Conservation (phyloP, 1,284 basidiomycete species). For the Somion occarium region DNA sequence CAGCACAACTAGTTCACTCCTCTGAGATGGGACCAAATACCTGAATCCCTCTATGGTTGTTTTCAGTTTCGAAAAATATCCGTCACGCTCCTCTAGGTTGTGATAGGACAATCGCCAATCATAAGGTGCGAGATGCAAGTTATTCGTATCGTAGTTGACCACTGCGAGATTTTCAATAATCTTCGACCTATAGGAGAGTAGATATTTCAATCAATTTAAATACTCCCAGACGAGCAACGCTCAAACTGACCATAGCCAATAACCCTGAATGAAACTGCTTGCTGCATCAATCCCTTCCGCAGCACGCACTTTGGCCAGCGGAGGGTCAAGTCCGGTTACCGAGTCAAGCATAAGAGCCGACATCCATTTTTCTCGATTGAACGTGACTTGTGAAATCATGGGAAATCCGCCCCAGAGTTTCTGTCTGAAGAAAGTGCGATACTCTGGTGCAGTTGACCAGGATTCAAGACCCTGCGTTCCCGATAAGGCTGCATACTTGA, state of each 20-base stretch:
- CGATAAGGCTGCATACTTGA: neutral
- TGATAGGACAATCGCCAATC: conserved; percentile 91
- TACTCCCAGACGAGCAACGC: neutral
- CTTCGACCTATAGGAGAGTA: conserved; percentile 58
- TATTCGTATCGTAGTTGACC: conserved; percentile 89
- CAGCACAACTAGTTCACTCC: conserved; percentile 1
- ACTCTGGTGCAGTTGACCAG: conserved; percentile 80
- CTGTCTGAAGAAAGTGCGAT: conserved; percentile 77
- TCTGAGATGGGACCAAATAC: conserved; percentile 29
- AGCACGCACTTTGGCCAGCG: conserved; percentile 85
- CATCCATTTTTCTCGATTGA: conserved; percentile 88
- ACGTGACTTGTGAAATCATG: conserved; percentile 85
- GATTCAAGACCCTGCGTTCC: conserved; percentile 68
- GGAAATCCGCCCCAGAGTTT: conserved; percentile 84
- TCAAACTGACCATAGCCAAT: conserved; percentile 82
- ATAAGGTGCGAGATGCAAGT: conserved; percentile 82
- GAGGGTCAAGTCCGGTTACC: conserved; percentile 87
- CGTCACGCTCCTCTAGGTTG: conserved; percentile 90
- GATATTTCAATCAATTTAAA: neutral
- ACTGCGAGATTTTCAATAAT: conserved; percentile 93
- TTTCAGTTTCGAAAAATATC: conserved; percentile 90
- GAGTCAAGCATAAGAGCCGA: conserved; percentile 88
- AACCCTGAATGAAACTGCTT: conserved; percentile 89
- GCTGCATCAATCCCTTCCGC: conserved; percentile 91
- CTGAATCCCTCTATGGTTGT: conserved; percentile 80